phyloP scores from a whole-genome alignment of 116 monocot genomes.

The Phalaenopsis hybrid region DNA sequence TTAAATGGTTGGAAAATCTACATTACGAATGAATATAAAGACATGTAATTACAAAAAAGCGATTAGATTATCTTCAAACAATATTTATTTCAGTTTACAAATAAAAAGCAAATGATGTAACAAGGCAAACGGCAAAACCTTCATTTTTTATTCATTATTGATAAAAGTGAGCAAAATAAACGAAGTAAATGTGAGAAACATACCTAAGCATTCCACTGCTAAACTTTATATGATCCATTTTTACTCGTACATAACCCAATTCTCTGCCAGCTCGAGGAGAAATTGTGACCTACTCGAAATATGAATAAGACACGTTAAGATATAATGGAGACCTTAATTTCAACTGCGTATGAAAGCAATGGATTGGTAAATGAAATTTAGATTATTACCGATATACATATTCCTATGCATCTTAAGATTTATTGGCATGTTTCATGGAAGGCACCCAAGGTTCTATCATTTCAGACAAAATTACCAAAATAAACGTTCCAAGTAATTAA shows the following conservation, averaged over 20 bases:
- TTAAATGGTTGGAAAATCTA: neutral
- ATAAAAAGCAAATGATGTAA: neutral
- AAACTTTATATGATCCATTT: conserved; percentile 88
- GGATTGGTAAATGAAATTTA: neutral
- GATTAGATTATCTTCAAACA: neutral
- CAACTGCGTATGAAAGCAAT: neutral
- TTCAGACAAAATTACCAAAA: neutral
- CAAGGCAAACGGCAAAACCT: neutral
- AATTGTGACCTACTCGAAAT: conserved; percentile 45
- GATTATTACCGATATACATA: neutral
- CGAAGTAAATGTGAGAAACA: neutral
- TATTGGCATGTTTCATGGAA: neutral
- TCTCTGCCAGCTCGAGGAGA: conserved; percentile 88
- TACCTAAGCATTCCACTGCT: conserved; percentile 82
- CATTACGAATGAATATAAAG: neutral
- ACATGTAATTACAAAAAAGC: neutral
- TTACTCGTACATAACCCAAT: conserved; percentile 74
- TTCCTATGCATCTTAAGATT: neutral
- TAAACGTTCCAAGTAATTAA: too few relatives aligned
- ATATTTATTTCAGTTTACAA: neutral
- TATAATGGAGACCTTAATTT: neutral
- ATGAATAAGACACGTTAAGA: conserved; percentile 4
- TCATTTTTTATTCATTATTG: neutral
- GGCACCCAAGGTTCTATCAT: neutral
- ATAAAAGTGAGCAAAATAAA: neutral